These are phyloP conservation scores for Obelidium mucronatum DNA, from an alignment of 192 early-diverging fungal genomes.

Conservation along the genomic window DNA sequence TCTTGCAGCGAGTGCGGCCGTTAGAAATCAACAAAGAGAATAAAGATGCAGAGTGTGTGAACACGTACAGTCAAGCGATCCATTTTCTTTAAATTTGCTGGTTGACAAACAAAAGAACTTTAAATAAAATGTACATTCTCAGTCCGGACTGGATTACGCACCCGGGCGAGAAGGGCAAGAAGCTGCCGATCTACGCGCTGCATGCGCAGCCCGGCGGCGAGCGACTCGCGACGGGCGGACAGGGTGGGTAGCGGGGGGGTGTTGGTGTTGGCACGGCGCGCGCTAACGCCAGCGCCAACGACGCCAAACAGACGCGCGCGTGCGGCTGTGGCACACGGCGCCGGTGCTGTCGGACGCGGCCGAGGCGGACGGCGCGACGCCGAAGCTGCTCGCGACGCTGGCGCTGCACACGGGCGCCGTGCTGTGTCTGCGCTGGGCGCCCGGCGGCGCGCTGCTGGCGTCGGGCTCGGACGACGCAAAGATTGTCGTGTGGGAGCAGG, in stretches of 20 bases:
- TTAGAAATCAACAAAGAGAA: too few species aligned
- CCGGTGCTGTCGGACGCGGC: constrained; percentile 63
- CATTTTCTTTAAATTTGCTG: not conserved
- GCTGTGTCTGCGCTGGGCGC: constrained; percentile 87
- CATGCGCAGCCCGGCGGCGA: constrained; percentile 85
- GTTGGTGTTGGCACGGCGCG: not conserved
- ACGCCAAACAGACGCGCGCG: constrained; percentile 79
- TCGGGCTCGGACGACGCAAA: constrained; percentile 91
- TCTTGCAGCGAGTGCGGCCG: not conserved
- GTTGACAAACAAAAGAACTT: not conserved
- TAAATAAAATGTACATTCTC: constrained; percentile 66
- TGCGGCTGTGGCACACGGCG: constrained; percentile 88
- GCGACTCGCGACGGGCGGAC: constrained; percentile 82
- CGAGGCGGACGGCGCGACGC: constrained; percentile 55
- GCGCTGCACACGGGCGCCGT: constrained; percentile 86
- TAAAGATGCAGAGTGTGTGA: not conserved
- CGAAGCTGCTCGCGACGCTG: constrained; percentile 80
- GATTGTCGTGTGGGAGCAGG: constrained; percentile 90
- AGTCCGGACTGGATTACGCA: constrained; percentile 78
- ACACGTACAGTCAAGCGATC: not conserved
- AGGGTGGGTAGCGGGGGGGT: constrained; percentile 55
- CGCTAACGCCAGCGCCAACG: not conserved
- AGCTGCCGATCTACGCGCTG: constrained; percentile 81
- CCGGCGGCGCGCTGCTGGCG: constrained; percentile 77
- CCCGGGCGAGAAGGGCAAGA: constrained; percentile 67